Percentiles rank a stretch among this genome's conserved stretches.
phyloP scores from a whole-genome alignment of 305 asterid species.

The Solanum hybrid region DNA sequence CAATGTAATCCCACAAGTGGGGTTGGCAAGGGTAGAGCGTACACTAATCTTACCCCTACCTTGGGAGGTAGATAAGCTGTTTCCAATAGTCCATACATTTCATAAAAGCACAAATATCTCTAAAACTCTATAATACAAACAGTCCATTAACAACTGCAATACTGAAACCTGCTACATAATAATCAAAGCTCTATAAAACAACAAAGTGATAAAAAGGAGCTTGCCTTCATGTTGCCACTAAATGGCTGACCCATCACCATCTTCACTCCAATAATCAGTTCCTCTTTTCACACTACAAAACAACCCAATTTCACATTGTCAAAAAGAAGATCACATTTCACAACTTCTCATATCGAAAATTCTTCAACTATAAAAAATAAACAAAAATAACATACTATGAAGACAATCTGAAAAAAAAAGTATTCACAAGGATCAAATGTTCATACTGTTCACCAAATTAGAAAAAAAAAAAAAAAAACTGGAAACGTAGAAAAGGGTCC shows the following conservation, averaged over 20 bases:
- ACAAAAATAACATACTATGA: neutral
- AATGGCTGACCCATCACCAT: conserved; percentile 44
- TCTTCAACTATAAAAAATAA: neutral
- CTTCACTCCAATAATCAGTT: neutral
- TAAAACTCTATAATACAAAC: neutral
- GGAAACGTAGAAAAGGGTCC: neutral
- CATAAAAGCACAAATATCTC: neutral
- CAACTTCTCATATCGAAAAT: neutral
- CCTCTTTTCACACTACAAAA: neutral
- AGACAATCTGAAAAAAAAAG: neutral
- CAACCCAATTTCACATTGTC: neutral
- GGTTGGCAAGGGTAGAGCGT: neutral
- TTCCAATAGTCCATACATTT: neutral
- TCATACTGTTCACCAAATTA: neutral
- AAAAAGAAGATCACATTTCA: neutral
- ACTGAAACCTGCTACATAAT: neutral
- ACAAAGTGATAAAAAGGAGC: neutral
- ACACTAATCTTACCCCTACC: neutral
- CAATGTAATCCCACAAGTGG: neutral
- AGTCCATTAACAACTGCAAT: neutral
- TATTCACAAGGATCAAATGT: neutral
- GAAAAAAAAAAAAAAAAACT: no score
- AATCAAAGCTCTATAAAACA: neutral
- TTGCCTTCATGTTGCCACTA: conserved; percentile 53
- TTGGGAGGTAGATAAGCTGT: neutral